Base-by-base conservation (phyloP, 1,284 basidiomycete species). In the Cryptococcus depauperatus region DNA sequence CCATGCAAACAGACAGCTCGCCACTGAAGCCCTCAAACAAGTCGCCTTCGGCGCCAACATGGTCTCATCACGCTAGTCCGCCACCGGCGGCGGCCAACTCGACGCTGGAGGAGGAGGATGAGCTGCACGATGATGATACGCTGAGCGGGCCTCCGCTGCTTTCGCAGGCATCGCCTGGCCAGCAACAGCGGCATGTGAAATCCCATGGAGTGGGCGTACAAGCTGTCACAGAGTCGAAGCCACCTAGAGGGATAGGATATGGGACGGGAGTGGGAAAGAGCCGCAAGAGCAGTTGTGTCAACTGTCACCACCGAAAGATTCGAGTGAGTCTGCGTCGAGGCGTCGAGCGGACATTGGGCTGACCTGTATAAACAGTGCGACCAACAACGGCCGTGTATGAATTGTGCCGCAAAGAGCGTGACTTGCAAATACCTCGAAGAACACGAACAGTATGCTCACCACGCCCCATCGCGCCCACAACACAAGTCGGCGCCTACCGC, bases 251-350 rank as follows among this genome's bases (percentile, higher is more conserved):
- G n/a, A n/a, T 40, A 2, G 35, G 28, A 9, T 34, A 37, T 14
- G 38, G 39, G 23, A 34, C 11, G 2, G 37, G 39, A 22, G 33
- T 43, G 14, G 43, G 46, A 7, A 59, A 59, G 43, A 56, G 54
- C 34, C 50, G 64, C 45, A 66, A 66, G 52, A 59, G 57, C 35
- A 62, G 59, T 33, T 66, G 64, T 41, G 59, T 60, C 32, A 40
- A 62, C 16, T 66, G 64, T 52, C 62, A 64, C 50, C 58, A 60
- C 49, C 49, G 64, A 34, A 66, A 66, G 47, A 66, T 66, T 51
- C 59, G 58, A 50, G 64, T 62, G 43, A 37, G 62, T 56, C 23
- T 30, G n/a, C 28, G n/a, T 33, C 32, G 11, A 33, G 11, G 32
- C 6, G 13, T n/a, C n/a, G 19, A 18, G 19, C n/a, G 32, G 30